A percentile compares a stretch with the other conserved stretches of the same genome.
These are phyloP conservation scores for Exophiala spinifera DNA, from an alignment of 2,329 filamentous ascomycete species.

Conservation along the genomic window DNA sequence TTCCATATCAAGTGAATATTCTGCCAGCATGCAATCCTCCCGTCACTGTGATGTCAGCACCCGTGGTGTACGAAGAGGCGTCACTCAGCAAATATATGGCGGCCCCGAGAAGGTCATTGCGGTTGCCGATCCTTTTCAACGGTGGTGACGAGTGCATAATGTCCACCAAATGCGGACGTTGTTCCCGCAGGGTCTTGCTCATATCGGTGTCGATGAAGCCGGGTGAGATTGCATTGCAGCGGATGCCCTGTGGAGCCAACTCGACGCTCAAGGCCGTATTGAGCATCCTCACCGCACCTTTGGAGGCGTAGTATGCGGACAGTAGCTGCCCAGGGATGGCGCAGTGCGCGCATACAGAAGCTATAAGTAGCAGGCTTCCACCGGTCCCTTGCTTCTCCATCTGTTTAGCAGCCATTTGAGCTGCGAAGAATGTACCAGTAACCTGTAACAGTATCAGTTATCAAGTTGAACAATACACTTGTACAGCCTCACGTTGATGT, in stretches of 20 bases:
- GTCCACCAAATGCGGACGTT: slow-evolving; percentile 16
- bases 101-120: slow-evolving; percentile 40
- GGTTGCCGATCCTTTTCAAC: slow-evolving; percentile 34
- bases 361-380: slow-evolving; percentile 24
- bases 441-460: slow-evolving; percentile 37
- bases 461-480: slow-evolving; percentile 14
- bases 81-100: slow-evolving; percentile 43
- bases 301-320: slow-evolving; percentile 37
- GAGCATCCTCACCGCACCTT: slow-evolving; percentile 44
- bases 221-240: slow-evolving; percentile 48
- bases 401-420: slow-evolving; percentile 48
- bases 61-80: slow-evolving; percentile 41
- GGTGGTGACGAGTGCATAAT: slow-evolving; percentile 15
- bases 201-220: slow-evolving; percentile 44
- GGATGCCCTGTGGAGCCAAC: slow-evolving; percentile 47
- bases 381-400: slow-evolving; percentile 51
- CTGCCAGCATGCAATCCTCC: slow-evolving; percentile 37
- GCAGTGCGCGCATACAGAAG: slow-evolving; percentile 20
- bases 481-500: slow-evolving; percentile 39
- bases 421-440: slow-evolving; percentile 45
- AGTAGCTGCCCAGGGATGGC: slow-evolving; percentile 34
- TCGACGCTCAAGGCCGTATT: slow-evolving; percentile 36
- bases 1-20: not conserved
- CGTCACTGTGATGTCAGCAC: slow-evolving; percentile 35
- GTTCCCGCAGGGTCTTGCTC: slow-evolving; percentile 41